A percentile compares a stretch with the other conserved stretches of the same genome.
Conservation (phyloP, 441 rosid species). For the Capsella rubella region DNA sequence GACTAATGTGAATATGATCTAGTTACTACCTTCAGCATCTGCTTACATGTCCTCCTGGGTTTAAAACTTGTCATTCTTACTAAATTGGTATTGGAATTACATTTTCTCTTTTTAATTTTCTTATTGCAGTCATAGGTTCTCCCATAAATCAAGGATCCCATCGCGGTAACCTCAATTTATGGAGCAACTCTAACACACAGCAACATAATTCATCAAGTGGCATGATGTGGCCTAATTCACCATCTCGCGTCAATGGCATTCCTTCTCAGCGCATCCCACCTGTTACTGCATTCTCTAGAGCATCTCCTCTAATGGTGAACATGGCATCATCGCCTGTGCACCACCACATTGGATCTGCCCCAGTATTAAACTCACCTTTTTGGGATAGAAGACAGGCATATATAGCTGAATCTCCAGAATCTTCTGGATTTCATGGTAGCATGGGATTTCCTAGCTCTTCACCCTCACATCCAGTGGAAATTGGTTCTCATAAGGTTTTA, state of each 20-base stretch:
- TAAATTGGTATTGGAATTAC: background rate
- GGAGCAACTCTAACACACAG: conserved; percentile 64
- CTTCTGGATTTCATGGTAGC: conserved; percentile 63
- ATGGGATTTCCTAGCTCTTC: conserved; percentile 58
- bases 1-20: conserved; percentile 4
- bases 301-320: conserved; percentile 61
- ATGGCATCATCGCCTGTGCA: conserved; percentile 60
- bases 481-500: conserved; percentile 59
- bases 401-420: conserved; percentile 63
- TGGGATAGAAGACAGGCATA: conserved; percentile 71
- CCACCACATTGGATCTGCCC: conserved; percentile 76
- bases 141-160: conserved; percentile 66
- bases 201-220: conserved; percentile 59
- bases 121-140: conserved; percentile 62
- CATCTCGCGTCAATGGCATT: conserved; percentile 52
- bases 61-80: conserved; percentile 12
- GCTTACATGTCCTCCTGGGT: background rate
- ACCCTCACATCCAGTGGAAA: conserved; percentile 61
- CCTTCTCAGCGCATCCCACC: conserved; percentile 53
- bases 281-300: conserved; percentile 59
- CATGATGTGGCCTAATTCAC: conserved; percentile 70
- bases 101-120: conserved; percentile 33
- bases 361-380: conserved; percentile 64
- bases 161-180: conserved; percentile 54
- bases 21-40: conserved; percentile 4